phyloP scores from a whole-genome alignment of 1,139 yeast species.

The Taphrina pruni region DNA sequence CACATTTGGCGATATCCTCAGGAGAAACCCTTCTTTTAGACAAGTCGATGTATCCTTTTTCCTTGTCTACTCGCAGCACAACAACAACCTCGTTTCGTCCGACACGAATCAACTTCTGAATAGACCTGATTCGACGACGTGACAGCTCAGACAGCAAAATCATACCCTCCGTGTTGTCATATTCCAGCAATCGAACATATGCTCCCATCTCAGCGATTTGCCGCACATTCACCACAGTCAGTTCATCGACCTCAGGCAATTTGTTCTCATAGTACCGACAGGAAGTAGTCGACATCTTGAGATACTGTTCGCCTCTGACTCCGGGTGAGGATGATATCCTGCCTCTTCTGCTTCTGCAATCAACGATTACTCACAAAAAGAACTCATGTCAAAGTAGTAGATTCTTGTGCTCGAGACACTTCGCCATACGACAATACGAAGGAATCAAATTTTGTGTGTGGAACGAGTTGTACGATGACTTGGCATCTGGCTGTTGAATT shows the following conservation, averaged over 20 bases:
- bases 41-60: slow-evolving; percentile 94
- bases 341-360: not conserved
- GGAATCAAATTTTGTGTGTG: not conserved
- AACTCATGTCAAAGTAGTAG: not conserved
- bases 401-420: not conserved
- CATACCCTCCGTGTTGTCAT: slow-evolving; percentile 99
- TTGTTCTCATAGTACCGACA: slow-evolving; percentile 98
- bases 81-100: slow-evolving; percentile 99
- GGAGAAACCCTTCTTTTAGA: slow-evolving; percentile 98
- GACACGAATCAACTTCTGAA: slow-evolving; percentile 95
- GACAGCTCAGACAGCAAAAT: slow-evolving; percentile 92
- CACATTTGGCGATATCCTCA: slow-evolving; percentile 96
- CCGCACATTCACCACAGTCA: slow-evolving; percentile 62
- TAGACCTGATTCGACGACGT: slow-evolving; percentile 97
- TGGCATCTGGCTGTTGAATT: not conserved
- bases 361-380: not conserved
- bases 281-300: slow-evolving; percentile 48
- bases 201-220: slow-evolving; percentile 52
- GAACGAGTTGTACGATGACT: slow-evolving; percentile 10
- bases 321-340: not conserved
- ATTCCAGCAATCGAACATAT: slow-evolving; percentile 84
- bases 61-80: slow-evolving; percentile 98
- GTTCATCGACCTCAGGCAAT: slow-evolving; percentile 98
- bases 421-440: slow-evolving; percentile 1
- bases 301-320: not conserved